Evolutionary conservation across 768 basidiomycete species (phyloP).

Genomic region (Serendipita vermifera): DNA sequence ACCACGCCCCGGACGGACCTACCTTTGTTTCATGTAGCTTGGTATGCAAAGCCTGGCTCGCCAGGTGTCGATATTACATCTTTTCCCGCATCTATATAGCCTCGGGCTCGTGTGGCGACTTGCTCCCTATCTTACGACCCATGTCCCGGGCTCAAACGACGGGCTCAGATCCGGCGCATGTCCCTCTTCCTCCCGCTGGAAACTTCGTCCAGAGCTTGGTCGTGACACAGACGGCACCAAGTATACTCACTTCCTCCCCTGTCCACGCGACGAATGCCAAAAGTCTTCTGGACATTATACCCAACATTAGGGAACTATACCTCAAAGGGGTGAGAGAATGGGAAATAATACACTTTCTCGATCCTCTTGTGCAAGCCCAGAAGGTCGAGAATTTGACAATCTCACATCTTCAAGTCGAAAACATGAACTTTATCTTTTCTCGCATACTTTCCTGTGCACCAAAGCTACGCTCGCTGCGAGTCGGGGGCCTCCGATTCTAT

Average conservation of each 20-base stretch:
- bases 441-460: too few relatives aligned
- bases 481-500: too few relatives aligned
- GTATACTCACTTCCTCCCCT: background rate
- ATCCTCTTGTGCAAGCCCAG: too few relatives aligned
- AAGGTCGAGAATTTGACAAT: too few relatives aligned
- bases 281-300: background rate
- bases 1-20: conserved; percentile 1
- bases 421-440: too few relatives aligned
- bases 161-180: background rate
- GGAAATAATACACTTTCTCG: background rate
- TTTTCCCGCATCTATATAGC: background rate
- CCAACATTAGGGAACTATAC: background rate
- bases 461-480: too few relatives aligned
- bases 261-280: background rate
- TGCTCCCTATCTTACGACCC: background rate
- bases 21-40: conserved; percentile 2
- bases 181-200: background rate
- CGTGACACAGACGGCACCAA: background rate
- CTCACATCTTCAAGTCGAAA: too few relatives aligned
- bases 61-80: conserved; percentile 3
- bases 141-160: background rate
- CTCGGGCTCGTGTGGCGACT: background rate
- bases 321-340: background rate
- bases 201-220: background rate
- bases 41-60: conserved; percentile 2